Conservation (phyloP, 2,329 filamentous ascomycete species). For the Tolypocladium pustulatum region DNA sequence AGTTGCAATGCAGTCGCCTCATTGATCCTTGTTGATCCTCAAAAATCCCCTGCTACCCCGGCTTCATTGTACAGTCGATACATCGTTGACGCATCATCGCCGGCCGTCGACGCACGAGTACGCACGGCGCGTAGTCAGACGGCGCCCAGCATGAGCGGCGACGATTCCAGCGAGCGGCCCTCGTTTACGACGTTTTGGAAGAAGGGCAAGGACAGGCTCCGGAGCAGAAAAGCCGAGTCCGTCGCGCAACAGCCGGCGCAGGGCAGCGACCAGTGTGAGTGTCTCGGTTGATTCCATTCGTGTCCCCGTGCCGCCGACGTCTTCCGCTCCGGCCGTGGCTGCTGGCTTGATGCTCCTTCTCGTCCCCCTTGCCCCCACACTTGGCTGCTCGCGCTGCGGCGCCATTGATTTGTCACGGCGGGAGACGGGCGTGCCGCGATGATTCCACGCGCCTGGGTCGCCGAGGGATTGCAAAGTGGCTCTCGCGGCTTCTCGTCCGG, state of each 20-base stretch:
- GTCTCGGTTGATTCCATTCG: not conserved
- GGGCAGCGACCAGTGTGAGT: not conserved
- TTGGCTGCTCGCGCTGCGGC: not conserved
- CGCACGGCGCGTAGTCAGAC: not conserved
- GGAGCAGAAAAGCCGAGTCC: not conserved
- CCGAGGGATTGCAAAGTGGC: not conserved
- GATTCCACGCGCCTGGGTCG: not conserved
- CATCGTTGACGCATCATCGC: not conserved
- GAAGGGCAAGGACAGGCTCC: conserved; percentile 25
- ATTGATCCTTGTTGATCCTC: not conserved
- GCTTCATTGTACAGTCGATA: not conserved
- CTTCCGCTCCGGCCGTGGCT: not conserved
- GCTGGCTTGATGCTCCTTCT: not conserved
- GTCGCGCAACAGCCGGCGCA: not conserved
- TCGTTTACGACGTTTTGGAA: conserved; percentile 40
- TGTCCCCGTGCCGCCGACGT: not conserved
- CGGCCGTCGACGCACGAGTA: not conserved
- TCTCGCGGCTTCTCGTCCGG: not conserved
- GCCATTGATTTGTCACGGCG: not conserved
- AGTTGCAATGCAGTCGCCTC: not conserved
- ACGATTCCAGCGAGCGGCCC: conserved; percentile 19
- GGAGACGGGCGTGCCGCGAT: not conserved
- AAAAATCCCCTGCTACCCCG: not conserved
- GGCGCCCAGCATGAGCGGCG: conserved; percentile 5
- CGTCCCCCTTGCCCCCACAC: not conserved